Conservation (phyloP, 2,329 filamentous ascomycete species). For the Colletotrichum salicis region DNA sequence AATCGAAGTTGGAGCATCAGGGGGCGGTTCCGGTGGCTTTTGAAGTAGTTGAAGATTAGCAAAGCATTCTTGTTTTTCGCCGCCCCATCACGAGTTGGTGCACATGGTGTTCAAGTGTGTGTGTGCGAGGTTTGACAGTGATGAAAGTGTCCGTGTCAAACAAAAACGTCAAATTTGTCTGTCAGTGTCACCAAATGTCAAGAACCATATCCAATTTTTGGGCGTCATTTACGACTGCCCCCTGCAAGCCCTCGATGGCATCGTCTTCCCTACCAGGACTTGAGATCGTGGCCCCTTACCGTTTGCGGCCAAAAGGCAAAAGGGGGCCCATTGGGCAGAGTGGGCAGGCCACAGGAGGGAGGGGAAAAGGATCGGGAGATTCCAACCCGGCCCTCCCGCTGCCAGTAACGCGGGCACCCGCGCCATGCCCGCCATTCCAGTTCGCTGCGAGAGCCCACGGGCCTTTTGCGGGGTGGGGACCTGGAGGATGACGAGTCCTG, state of each 20-base stretch:
- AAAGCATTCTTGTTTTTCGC: neutral
- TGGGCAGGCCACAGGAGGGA: neutral
- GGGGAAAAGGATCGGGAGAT: slow-evolving; percentile 19
- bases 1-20: slow-evolving; percentile 5
- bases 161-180: neutral
- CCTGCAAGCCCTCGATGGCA: neutral
- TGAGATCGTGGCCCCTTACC: slow-evolving; percentile 16
- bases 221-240: neutral
- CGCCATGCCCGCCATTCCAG: neutral
- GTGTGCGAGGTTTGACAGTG: neutral
- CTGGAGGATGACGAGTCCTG: neutral
- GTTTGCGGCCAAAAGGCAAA: slow-evolving; percentile 3
- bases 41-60: slow-evolving; percentile 21
- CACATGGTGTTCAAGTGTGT: too few species aligned
- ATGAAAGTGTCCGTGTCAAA: neutral
- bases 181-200: neutral
- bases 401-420: slow-evolving; percentile 1
- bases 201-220: neutral
- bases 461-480: slow-evolving; percentile 12
- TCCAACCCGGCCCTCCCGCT: slow-evolving; percentile 22
- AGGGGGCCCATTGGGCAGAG: neutral
- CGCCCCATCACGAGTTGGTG: neutral
- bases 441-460: slow-evolving; percentile 5
- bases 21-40: neutral
- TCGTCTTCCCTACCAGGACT: neutral